Conservation (phyloP, 257 asterid species). For the Cordia subcordata region DNA sequence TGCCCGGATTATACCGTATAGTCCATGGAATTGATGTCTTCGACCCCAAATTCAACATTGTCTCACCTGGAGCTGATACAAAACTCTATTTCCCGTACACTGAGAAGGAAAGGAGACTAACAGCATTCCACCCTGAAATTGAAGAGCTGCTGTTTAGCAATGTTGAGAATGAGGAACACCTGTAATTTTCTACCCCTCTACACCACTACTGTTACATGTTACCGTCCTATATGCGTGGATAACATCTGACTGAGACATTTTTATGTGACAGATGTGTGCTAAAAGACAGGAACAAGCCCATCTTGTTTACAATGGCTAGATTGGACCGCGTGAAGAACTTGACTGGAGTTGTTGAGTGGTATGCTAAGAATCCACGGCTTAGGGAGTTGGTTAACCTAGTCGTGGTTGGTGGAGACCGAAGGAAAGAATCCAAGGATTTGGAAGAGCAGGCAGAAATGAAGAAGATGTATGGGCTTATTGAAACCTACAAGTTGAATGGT, state of each 20-base stretch:
- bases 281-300: constrained; percentile 82
- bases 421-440: constrained; percentile 88
- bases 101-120: constrained; percentile 70
- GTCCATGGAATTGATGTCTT: constrained; percentile 92
- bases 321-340: constrained; percentile 85
- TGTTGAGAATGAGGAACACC: constrained; percentile 80
- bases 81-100: constrained; percentile 65
- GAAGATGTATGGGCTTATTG: constrained; percentile 79
- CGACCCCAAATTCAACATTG: constrained; percentile 96
- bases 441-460: constrained; percentile 97
- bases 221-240: neutral
- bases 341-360: constrained; percentile 84
- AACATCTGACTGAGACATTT: neutral
- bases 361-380: constrained; percentile 74
- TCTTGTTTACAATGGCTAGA: constrained; percentile 93
- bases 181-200: constrained; percentile 36
- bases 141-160: constrained; percentile 78
- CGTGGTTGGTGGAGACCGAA: constrained; percentile 85
- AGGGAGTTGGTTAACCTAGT: constrained; percentile 79
- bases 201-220: neutral
- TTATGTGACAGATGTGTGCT: constrained; percentile 55
- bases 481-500: constrained; percentile 64
- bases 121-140: constrained; percentile 67
- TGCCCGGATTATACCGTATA: constrained; percentile 94
- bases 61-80: constrained; percentile 91